Evolutionary conservation across 1,284 basidiomycete species (phyloP).

Genomic region (Crucibulum cyathiforme): DNA sequence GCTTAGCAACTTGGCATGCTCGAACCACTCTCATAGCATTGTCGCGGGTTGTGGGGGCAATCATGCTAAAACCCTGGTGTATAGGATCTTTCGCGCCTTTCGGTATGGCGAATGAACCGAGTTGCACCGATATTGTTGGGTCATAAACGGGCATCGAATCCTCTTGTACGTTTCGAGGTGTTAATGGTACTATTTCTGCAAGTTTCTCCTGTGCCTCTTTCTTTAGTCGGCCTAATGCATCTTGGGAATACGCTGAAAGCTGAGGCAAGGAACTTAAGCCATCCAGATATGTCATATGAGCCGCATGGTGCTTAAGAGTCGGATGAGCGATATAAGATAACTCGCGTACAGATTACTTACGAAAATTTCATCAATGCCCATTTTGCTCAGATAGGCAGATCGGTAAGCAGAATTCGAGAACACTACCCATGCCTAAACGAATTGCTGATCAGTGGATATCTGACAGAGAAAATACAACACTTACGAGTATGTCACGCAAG

Average conservation of each 20-base stretch:
- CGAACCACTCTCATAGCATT: slow-evolving; percentile 93
- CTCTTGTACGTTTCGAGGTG: slow-evolving; percentile 26
- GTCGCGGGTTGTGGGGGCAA: slow-evolving; percentile 87
- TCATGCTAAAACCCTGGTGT: slow-evolving; percentile 75
- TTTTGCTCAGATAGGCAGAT: slow-evolving; percentile 35
- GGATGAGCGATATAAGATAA: not conserved
- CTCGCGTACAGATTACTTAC: slow-evolving; percentile 54
- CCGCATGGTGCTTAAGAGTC: slow-evolving; percentile 77
- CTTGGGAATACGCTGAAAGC: slow-evolving; percentile 58
- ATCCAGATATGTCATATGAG: slow-evolving; percentile 86
- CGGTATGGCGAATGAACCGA: slow-evolving; percentile 81
- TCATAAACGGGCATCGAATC: slow-evolving; percentile 40
- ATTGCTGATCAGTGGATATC: slow-evolving; percentile 8
- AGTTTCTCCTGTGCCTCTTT: slow-evolving; percentile 55
- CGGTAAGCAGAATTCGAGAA: slow-evolving; percentile 79
- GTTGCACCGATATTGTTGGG: slow-evolving; percentile 50
- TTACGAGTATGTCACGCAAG: slow-evolving; percentile 88
- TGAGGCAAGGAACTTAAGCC: slow-evolving; percentile 83
- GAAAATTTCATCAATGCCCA: slow-evolving; percentile 66
- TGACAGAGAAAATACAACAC: slow-evolving; percentile 30
- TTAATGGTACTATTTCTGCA: slow-evolving; percentile 57
- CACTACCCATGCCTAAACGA: slow-evolving; percentile 83
- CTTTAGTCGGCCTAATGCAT: slow-evolving; percentile 56
- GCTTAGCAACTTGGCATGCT: slow-evolving; percentile 90
- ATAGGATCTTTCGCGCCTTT: slow-evolving; percentile 56